A percentile compares a stretch with the other conserved stretches of the same genome.
These are phyloP conservation scores for Schizophyllum amplum DNA, from an alignment of 1,284 basidiomycete species.

Conservation along the genomic window DNA sequence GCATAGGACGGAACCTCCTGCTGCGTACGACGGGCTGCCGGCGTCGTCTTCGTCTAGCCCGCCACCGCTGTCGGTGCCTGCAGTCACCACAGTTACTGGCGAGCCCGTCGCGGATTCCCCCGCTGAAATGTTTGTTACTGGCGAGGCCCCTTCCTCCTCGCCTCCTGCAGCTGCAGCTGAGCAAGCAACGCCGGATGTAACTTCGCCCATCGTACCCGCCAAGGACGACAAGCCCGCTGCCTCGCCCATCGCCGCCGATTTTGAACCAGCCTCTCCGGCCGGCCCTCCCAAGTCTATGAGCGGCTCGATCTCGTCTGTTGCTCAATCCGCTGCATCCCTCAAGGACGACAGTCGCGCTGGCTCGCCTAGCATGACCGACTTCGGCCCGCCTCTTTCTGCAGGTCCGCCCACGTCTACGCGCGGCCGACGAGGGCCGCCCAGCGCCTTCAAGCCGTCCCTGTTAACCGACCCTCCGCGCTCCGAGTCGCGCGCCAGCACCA, in stretches of 20 bases:
- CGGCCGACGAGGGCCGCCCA: not conserved
- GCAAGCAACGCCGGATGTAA: too few relatives aligned
- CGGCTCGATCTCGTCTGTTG: not conserved
- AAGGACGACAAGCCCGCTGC: too few relatives aligned
- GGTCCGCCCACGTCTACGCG: not conserved
- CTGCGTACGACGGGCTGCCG: not conserved
- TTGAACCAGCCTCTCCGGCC: too few relatives aligned
- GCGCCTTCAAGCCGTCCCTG: not conserved
- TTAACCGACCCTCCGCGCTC: constrained; percentile 6
- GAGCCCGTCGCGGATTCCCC: not conserved
- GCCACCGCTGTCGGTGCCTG: not conserved
- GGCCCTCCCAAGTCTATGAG: not conserved
- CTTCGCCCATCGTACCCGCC: too few relatives aligned
- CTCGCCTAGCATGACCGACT: not conserved
- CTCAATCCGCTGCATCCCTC: not conserved
- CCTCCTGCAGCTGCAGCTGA: too few relatives aligned
- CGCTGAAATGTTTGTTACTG: not conserved
- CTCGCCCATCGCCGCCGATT: too few relatives aligned
- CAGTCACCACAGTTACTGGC: not conserved
- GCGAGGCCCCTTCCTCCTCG: too few relatives aligned
- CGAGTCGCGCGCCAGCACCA: constrained; percentile 9
- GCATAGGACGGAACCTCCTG: not conserved
- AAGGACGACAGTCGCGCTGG: not conserved
- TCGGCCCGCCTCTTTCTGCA: not conserved
- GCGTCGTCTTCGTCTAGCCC: not conserved